Evolutionary conservation across 1,284 basidiomycete species (phyloP).

Genomic region (Moesziomyces sp.): DNA sequence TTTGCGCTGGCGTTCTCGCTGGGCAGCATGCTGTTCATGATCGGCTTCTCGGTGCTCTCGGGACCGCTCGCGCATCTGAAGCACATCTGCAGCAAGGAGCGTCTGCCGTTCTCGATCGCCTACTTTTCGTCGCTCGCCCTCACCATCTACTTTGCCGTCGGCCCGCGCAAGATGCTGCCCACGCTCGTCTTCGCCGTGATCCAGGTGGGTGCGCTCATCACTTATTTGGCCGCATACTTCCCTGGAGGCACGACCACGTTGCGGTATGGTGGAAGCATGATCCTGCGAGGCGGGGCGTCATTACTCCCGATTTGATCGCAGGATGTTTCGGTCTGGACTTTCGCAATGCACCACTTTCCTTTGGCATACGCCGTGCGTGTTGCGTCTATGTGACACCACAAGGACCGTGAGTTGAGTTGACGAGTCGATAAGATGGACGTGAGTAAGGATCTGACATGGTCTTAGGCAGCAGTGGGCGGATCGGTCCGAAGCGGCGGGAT

Average conservation of each 20-base stretch:
- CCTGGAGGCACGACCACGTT: constrained; percentile 65
- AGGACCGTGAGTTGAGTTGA: too few species aligned
- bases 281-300: constrained; percentile 58
- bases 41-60: constrained; percentile 64
- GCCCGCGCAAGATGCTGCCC: constrained; percentile 57
- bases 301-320: constrained; percentile 55
- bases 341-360: neutral
- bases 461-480: neutral
- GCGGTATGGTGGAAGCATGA: constrained; percentile 60
- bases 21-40: constrained; percentile 64
- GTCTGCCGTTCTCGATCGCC: constrained; percentile 72
- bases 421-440: too few species aligned
- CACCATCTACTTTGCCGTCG: constrained; percentile 67
- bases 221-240: constrained; percentile 65
- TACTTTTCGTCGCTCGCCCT: constrained; percentile 60
- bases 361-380: neutral
- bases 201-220: constrained; percentile 58
- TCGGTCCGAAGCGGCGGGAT: neutral
- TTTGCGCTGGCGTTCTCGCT: constrained; percentile 66
- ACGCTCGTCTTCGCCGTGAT: constrained; percentile 59
- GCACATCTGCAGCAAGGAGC: constrained; percentile 70
- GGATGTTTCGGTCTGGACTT: neutral
- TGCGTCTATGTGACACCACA: too few species aligned
- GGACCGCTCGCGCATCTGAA: constrained; percentile 64
- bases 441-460: neutral